Base-by-base conservation (phyloP, 1,139 yeast genomes). In the Geotrichum klebahnii region DNA sequence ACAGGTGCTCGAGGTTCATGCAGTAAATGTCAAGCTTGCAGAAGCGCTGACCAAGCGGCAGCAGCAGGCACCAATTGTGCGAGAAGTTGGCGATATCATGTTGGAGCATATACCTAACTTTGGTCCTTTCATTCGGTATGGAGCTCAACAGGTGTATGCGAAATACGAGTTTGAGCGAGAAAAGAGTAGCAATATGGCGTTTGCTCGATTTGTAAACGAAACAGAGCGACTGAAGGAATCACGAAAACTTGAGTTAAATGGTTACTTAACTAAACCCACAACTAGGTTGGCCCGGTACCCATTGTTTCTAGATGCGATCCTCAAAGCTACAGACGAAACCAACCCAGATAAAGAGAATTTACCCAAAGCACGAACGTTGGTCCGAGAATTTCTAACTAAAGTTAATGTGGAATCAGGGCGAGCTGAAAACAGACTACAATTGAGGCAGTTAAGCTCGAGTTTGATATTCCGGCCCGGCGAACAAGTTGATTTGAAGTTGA, bases 261-360 rank as follows among this genome's bases (percentile, higher is more conserved):
- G 97, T 0, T 94, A 89, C 63, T 75, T 92, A 60, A 88, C 96
- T 10, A 95, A 92, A 62, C 97, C 97, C 49, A 92, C 95, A 2
- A 92, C 96, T 24, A 79, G 98, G 66, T 89, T 97, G 22, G 97
- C 97, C 6, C 76, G 97, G 59, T 92, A 94, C 67, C 96, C 95
- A 57, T 72, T 92, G 52, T 75, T 92, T 52, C 75, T 92, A 28
- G 84, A 81, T 51, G 95, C 95, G 36, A 86, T 94, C 29, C 73
- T 87, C 57, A 92, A 92, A 65, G 79, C 82, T 57, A 88, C 97
- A 0, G 78, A 76, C 47, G 83, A 83, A 12, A 85, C 79, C 35
- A 78, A 82, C 24, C 81, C 88, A n/a, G 98, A 92, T 62, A 76
- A 79, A 60, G 81, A 79, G 53, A 80, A 82, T 58, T 72, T 92